Percentiles rank a stretch among this genome's conserved stretches.
phyloP scores from a whole-genome alignment of 2,329 filamentous ascomycete species.

The Diaporthe citrichinensis region DNA sequence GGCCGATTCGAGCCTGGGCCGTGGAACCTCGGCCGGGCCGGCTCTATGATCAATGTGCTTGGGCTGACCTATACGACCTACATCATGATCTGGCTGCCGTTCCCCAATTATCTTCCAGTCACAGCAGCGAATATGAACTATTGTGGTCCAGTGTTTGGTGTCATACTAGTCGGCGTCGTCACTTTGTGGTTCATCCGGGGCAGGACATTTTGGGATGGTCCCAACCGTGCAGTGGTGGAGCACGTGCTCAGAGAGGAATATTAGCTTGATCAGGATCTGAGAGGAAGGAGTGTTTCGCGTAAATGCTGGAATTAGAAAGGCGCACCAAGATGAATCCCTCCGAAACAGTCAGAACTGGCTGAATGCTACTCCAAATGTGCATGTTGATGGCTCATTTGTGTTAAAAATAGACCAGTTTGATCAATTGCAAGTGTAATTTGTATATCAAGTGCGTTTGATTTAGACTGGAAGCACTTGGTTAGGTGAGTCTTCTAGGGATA shows the following conservation, averaged over 20 bases:
- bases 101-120: slow-evolving; percentile 42
- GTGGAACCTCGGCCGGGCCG: slow-evolving; percentile 42
- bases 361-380: not conserved
- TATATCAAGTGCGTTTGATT: too few relatives aligned
- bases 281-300: not conserved
- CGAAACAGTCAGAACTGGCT: too few relatives aligned
- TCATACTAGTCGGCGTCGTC: slow-evolving; percentile 23
- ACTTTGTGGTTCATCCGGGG: slow-evolving; percentile 40
- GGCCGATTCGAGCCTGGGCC: slow-evolving; percentile 17
- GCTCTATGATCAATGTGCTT: slow-evolving; percentile 37
- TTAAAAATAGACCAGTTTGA: too few relatives aligned
- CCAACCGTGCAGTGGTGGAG: slow-evolving; percentile 40
- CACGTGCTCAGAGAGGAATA: not conserved
- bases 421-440: too few relatives aligned
- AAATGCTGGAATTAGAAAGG: not conserved
- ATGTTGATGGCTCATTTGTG: too few relatives aligned
- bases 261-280: too few relatives aligned
- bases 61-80: slow-evolving; percentile 42
- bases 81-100: slow-evolving; percentile 39
- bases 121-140: slow-evolving; percentile 44
- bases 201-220: slow-evolving; percentile 39
- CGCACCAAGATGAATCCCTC: not conserved
- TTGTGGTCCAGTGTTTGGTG: slow-evolving; percentile 32
- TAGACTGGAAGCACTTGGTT: too few relatives aligned
- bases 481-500: too few relatives aligned